Base-by-base conservation (phyloP, 2,329 filamentous ascomycete species). In the Aureobasidium lini region DNA sequence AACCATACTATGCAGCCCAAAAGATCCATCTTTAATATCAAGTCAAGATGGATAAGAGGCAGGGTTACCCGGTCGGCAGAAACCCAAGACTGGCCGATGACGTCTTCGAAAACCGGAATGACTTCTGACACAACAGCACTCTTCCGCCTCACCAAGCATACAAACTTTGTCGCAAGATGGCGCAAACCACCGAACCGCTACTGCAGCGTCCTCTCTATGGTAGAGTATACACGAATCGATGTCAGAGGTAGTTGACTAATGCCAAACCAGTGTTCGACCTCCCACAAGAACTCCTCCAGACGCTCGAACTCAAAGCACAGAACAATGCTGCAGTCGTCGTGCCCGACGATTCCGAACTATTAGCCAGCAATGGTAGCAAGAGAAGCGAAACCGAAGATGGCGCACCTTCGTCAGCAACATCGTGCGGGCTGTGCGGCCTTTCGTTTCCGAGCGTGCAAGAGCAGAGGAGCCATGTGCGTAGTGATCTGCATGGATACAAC, bases 401-500 rank as follows among this genome's bases (percentile, higher is more conserved):
- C 63, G 73, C 76, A 68, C 73, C 75, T 64, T 66, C 80, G 61
- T 80, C 82, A 39, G 81, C 88, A 6, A 91, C 89, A 61, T 83
- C 90, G 13, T 99, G 94, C 71, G 84, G 86, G 1, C 79, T 97
- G 4, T 99, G 94, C 74, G 79, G 81, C 40, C 79, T 91, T 39
- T 77, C 81, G 5, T 96, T 95, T 67, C 69, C 79, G 34, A 86
- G 81, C 9, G 80, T 95, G 7, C 80, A 85, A 62, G 93, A 97
- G 62, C 93, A 97, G 70, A 84, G 90, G 62, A 82, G 84, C 61
- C 94, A 99, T 73, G 85, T 90, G 60, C 88, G 89, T 67, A 96
- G 93, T 9, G 94, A 99, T 69, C 80, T 95, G 50, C 94, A 99
- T 72, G 83, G 87, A 64, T 99, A 96, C 76, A 99, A 99, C 71